Evolutionary conservation across 129 eudicot genomes (phyloP).

Genomic region (Lactuca sativa): DNA sequence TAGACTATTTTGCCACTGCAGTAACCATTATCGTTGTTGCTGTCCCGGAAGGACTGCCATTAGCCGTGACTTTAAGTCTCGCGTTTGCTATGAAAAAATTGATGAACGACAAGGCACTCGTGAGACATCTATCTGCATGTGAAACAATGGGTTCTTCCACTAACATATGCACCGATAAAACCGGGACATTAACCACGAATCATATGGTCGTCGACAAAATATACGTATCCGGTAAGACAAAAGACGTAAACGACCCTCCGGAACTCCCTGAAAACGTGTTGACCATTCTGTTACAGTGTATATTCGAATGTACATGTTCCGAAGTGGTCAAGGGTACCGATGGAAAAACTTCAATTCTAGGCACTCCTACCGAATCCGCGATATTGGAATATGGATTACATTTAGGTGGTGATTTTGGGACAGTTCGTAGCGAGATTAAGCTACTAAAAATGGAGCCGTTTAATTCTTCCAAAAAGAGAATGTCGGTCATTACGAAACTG

Average conservation of each 20-base stretch:
- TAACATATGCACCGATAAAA: constrained; percentile 84
- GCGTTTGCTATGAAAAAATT: constrained; percentile 95
- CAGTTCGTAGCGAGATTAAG: constrained; percentile 45
- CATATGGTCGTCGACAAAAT: constrained; percentile 84
- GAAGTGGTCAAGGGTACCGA: constrained; percentile 77
- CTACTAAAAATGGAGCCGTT: constrained; percentile 75
- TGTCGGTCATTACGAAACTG: constrained; percentile 78
- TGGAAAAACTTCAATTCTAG: constrained; percentile 67
- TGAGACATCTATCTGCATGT: constrained; percentile 88
- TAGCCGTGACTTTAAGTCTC: constrained; percentile 93
- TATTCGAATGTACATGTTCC: constrained; percentile 74
- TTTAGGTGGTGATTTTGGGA: constrained; percentile 67
- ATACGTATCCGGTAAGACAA: constrained; percentile 57
- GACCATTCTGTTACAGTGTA: constrained; percentile 57
- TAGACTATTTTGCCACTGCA: constrained; percentile 79
- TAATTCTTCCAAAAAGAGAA: constrained; percentile 70
- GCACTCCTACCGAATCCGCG: constrained; percentile 93
- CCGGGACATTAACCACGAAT: constrained; percentile 91
- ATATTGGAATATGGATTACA: constrained; percentile 71
- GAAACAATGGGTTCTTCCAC: constrained; percentile 97
- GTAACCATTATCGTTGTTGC: constrained; percentile 97
- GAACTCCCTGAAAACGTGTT: constrained; percentile 38
- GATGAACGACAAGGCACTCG: constrained; percentile 80
- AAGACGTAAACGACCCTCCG: constrained; percentile 36
- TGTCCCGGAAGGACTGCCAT: constrained; percentile 92